A percentile compares a stretch with the other conserved stretches of the same genome.
Evolutionary conservation across 495 filamentous ascomycete species (phyloP).

Genomic region (Tuber melanosporum): DNA sequence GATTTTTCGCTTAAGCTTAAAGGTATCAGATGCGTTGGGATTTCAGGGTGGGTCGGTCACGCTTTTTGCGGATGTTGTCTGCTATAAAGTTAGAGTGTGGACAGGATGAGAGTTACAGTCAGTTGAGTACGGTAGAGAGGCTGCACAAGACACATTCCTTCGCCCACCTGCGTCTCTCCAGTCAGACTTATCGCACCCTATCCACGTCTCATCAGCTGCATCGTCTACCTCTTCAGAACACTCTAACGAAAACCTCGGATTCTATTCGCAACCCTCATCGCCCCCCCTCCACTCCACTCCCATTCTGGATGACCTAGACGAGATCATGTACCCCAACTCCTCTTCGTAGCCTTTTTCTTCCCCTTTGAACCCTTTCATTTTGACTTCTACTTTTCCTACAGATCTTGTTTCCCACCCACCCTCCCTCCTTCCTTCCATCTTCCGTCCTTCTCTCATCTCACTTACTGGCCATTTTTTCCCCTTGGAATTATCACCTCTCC

Average conservation of each 20-base stretch:
- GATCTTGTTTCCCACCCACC: background rate
- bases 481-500: background rate
- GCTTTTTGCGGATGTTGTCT: too few relatives aligned
- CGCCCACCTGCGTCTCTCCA: background rate
- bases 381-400: background rate
- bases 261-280: background rate
- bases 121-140: background rate
- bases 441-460: background rate
- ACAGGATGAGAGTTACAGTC: background rate
- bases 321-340: background rate
- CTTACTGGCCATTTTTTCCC: background rate
- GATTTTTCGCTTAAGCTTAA: background rate
- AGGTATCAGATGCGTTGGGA: background rate
- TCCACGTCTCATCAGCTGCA: background rate
- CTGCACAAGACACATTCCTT: background rate
- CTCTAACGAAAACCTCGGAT: background rate
- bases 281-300: background rate
- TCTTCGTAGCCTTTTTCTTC: constrained; percentile 3
- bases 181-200: background rate
- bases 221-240: background rate
- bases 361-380: background rate
- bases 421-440: background rate
- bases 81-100: background rate
- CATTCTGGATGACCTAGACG: background rate
- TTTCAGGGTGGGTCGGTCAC: background rate